Conservation (phyloP, 1,284 basidiomycete genomes). For the Moesziomyces antarcticus region DNA sequence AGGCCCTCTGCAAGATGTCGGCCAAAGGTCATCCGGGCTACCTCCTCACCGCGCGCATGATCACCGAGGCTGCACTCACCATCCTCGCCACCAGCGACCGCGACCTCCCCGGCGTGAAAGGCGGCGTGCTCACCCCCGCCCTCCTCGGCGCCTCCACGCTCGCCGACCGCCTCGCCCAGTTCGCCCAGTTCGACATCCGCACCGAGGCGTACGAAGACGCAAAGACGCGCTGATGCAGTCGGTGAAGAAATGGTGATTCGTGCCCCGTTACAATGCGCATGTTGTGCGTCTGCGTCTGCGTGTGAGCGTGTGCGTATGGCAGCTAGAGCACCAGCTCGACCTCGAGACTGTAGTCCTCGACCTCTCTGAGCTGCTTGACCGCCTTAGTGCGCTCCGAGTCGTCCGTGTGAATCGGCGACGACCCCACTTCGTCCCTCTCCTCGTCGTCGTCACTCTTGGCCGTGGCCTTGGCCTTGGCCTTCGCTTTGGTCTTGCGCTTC, state of each 20-base stretch:
- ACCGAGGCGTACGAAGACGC: constrained; percentile 19
- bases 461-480: not conserved
- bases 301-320: no score
- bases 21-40: constrained; percentile 85
- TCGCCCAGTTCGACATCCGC: constrained; percentile 73
- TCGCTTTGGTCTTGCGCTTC: constrained; percentile 5
- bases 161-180: constrained; percentile 75
- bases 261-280: no score
- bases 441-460: constrained; percentile 5
- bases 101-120: constrained; percentile 72
- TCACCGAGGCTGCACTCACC: constrained; percentile 79
- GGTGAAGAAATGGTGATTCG: no score
- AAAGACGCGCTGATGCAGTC: constrained; percentile 17
- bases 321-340: constrained; percentile 22
- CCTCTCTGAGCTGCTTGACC: constrained; percentile 25
- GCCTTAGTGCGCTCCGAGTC: constrained; percentile 34
- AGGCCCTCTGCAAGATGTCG: constrained; percentile 74
- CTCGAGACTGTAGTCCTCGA: constrained; percentile 21
- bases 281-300: no score
- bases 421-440: constrained; percentile 10
- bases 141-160: constrained; percentile 80
- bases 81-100: constrained; percentile 73
- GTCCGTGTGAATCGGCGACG: constrained; percentile 23
- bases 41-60: constrained; percentile 76
- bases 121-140: constrained; percentile 82